Evolutionary conservation across 2,329 filamentous ascomycete genomes (phyloP), one percentile per base, ranked within the genome.

Genomic region (Incumbomyces lentus): DNA sequence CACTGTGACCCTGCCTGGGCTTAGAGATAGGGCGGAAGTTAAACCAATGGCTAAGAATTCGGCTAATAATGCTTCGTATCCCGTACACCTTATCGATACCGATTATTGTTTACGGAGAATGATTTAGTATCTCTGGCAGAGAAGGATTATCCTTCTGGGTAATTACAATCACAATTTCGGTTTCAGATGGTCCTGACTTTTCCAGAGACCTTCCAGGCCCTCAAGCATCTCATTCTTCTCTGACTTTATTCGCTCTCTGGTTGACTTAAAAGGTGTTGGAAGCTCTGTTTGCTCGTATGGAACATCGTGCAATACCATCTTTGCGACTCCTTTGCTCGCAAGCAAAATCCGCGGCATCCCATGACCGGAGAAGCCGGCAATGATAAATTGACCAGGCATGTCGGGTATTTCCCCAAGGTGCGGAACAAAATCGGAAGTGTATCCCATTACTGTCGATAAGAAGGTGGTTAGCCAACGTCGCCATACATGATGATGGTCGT

Each of bases 271-370:
- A 29, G 64, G 17, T 6, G 47, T 50, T 2, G 63, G 63, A 12
- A 65, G 31, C 3, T 55, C 57, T 2, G 58, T 63, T 7, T 54
- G 51, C n/a, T 57, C 59, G 13, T 58, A 65, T 3, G 19, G 18
- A 1, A 45, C 29, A 35, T 17, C 33, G 48, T 59, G 52, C 13
- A 61, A 32, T 48, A 81, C 68, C 53, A 59, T 58, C 7, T 39
- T 40, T n/a, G 55, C 58, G 26, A 61, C 38, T 6, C 56, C 59
- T 44, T 60, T 55, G 2, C 59, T 58, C 11, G 48, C 48, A 34
- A 58, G 35, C 59, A 57, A 62, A 44, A 50, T 55, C 44, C 60
- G 57, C 14, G 51, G 52, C 60, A 62, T 61, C 2, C 60, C 59
- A 45, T 59, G 55, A 0, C 60, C 59, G 48, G 58, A 58, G 50